phyloP scores from a whole-genome alignment of 2,329 filamentous ascomycete species.

The Monilinia aucupariae region DNA sequence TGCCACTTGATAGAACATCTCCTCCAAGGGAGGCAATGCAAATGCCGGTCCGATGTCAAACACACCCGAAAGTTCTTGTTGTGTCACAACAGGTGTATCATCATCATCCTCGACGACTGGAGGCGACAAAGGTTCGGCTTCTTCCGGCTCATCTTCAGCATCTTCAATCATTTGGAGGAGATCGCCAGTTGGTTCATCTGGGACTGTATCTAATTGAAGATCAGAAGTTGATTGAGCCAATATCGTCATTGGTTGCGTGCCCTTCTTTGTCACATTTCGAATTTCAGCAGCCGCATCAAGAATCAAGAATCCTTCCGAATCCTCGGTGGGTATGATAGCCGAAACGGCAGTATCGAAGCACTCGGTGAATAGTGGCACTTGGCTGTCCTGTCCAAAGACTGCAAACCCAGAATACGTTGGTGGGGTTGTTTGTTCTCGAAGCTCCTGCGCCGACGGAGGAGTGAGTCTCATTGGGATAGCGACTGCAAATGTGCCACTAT shows the following conservation, averaged over 20 bases:
- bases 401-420: slow-evolving; percentile 49
- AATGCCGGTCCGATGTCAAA: slow-evolving; percentile 66
- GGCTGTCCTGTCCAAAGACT: slow-evolving; percentile 60
- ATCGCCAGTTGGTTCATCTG: slow-evolving; percentile 28
- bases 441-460: slow-evolving; percentile 11
- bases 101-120: slow-evolving; percentile 44
- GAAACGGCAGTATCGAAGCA: slow-evolving; percentile 55
- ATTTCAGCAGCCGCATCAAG: slow-evolving; percentile 73
- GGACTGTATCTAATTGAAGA: slow-evolving; percentile 35
- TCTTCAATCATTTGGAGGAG: slow-evolving; percentile 27
- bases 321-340: slow-evolving; percentile 58
- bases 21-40: slow-evolving; percentile 65
- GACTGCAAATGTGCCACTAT: slow-evolving; percentile 61
- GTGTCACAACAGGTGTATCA: slow-evolving; percentile 56
- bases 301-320: slow-evolving; percentile 66
- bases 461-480: slow-evolving; percentile 40
- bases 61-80: slow-evolving; percentile 62
- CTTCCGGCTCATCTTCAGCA: slow-evolving; percentile 35
- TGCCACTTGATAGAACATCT: slow-evolving; percentile 70
- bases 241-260: slow-evolving; percentile 47
- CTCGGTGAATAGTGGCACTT: slow-evolving; percentile 54
- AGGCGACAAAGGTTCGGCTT: slow-evolving; percentile 32
- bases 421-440: slow-evolving; percentile 35
- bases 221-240: slow-evolving; percentile 51
- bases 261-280: slow-evolving; percentile 55